phyloP scores from a whole-genome alignment of 2,329 filamentous ascomycete genomes.

The Sodiomyces alkalinus region DNA sequence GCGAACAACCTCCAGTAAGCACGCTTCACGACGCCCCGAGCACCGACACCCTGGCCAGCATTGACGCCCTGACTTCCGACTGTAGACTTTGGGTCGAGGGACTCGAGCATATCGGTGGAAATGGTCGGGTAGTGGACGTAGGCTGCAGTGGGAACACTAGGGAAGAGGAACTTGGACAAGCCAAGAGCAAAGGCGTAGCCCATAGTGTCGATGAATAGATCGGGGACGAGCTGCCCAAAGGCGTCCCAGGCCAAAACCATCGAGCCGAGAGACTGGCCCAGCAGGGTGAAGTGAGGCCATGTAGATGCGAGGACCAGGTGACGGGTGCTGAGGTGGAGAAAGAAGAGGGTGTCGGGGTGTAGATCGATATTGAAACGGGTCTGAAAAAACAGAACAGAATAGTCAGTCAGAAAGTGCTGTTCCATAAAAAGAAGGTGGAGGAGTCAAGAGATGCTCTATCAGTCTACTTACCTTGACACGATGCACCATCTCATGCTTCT shows the following conservation, averaged over 20 bases:
- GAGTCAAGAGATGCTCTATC: slow-evolving; percentile 5
- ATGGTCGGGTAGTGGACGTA: slow-evolving; percentile 99
- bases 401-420: no score
- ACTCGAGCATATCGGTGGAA: slow-evolving; percentile 90
- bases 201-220: slow-evolving; percentile 96
- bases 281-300: slow-evolving; percentile 82
- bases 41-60: slow-evolving; percentile 63
- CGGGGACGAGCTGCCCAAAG: slow-evolving; percentile 79
- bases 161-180: slow-evolving; percentile 70
- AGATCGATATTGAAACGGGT: slow-evolving; percentile 87
- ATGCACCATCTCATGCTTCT: slow-evolving; percentile 63
- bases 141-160: slow-evolving; percentile 64
- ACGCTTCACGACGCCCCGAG: slow-evolving; percentile 56
- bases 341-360: slow-evolving; percentile 65
- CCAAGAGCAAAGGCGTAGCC: slow-evolving; percentile 87
- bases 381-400: no score
- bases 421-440: not conserved
- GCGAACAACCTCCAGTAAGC: slow-evolving; percentile 83
- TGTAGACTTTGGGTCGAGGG: slow-evolving; percentile 48
- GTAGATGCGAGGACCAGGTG: slow-evolving; percentile 74
- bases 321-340: slow-evolving; percentile 81
- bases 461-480: slow-evolving; percentile 48
- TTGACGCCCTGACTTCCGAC: slow-evolving; percentile 60
- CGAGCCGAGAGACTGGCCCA: slow-evolving; percentile 88
- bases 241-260: slow-evolving; percentile 81